These are phyloP conservation scores for Saccharomycopsis sp. DNA, from an alignment of 805 yeast species.

Conservation along the genomic window DNA sequence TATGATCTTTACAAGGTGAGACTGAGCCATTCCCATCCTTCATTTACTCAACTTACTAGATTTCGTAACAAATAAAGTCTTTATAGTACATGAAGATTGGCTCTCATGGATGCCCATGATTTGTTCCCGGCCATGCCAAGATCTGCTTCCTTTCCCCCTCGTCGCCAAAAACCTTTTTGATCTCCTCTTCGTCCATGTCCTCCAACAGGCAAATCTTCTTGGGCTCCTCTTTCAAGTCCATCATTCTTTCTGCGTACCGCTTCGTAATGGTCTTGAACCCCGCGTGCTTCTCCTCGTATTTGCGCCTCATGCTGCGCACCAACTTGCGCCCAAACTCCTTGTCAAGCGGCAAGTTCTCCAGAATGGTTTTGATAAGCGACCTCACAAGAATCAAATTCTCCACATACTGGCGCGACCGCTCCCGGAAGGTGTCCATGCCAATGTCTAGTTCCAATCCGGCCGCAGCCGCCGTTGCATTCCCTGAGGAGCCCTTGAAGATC, in stretches of 20 bases:
- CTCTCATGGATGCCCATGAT: slow-evolving; percentile 50
- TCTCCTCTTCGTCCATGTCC: slow-evolving; percentile 22
- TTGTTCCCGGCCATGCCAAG: slow-evolving; percentile 59
- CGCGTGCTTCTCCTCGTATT: slow-evolving; percentile 26
- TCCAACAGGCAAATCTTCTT: slow-evolving; percentile 17
- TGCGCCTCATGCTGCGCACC: slow-evolving; percentile 28
- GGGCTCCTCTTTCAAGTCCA: slow-evolving; percentile 22
- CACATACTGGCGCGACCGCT: slow-evolving; percentile 27
- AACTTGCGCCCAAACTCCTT: slow-evolving; percentile 38
- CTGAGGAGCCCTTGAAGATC: too few species aligned
- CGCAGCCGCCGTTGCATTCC: too few species aligned
- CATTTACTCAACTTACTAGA: too few species aligned
- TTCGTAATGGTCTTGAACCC: slow-evolving; percentile 20
- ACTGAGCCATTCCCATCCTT: too few species aligned
- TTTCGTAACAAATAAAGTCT: too few species aligned
- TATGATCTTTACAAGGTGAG: too few species aligned
- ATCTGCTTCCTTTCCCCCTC: slow-evolving; percentile 28
- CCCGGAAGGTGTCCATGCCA: too few species aligned
- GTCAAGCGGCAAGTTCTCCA: slow-evolving; percentile 44
- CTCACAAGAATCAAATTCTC: slow-evolving; percentile 36
- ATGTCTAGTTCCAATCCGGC: too few species aligned
- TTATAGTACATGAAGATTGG: too few species aligned
- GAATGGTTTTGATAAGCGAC: slow-evolving; percentile 35
- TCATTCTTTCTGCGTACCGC: slow-evolving; percentile 20
- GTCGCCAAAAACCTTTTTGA: slow-evolving; percentile 18